These are phyloP conservation scores for Trametes cinnabarina DNA, from an alignment of 768 basidiomycete genomes.

Conservation along the genomic window DNA sequence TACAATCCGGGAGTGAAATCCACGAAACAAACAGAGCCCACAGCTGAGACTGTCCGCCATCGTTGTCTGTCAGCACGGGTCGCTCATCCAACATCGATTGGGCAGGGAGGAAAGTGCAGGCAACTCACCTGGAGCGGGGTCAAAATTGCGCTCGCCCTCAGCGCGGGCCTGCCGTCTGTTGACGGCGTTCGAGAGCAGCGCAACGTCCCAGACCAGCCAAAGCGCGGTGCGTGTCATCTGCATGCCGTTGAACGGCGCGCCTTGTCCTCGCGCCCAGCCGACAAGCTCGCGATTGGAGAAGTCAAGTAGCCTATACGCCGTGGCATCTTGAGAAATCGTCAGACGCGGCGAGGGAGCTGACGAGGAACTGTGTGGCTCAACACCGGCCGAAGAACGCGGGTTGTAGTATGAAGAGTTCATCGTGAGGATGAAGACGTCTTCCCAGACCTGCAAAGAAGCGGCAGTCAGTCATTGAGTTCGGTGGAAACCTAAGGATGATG, in stretches of 20 bases:
- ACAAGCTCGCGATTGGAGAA: slow-evolving; percentile 15
- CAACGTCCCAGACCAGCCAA: slow-evolving; percentile 23
- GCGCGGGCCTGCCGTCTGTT: neutral
- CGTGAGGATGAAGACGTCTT: slow-evolving; percentile 21
- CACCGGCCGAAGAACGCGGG: neutral
- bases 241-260: slow-evolving; percentile 10
- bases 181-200: slow-evolving; percentile 3
- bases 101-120: too few relatives aligned
- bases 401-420: slow-evolving; percentile 14
- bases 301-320: slow-evolving; percentile 15
- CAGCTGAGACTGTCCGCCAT: neutral
- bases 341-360: neutral
- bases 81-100: neutral
- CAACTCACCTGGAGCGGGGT: neutral
- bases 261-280: slow-evolving; percentile 5
- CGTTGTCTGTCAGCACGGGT: neutral
- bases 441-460: slow-evolving; percentile 13
- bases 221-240: slow-evolving; percentile 22
- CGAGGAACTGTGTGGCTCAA: neutral
- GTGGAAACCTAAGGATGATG: neutral
- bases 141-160: neutral
- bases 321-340: neutral
- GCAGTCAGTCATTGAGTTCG: neutral
- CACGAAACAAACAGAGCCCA: neutral
- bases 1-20: neutral